phyloP scores from a whole-genome alignment of 495 filamentous ascomycete genomes.

The Penicillium cataractarum region DNA sequence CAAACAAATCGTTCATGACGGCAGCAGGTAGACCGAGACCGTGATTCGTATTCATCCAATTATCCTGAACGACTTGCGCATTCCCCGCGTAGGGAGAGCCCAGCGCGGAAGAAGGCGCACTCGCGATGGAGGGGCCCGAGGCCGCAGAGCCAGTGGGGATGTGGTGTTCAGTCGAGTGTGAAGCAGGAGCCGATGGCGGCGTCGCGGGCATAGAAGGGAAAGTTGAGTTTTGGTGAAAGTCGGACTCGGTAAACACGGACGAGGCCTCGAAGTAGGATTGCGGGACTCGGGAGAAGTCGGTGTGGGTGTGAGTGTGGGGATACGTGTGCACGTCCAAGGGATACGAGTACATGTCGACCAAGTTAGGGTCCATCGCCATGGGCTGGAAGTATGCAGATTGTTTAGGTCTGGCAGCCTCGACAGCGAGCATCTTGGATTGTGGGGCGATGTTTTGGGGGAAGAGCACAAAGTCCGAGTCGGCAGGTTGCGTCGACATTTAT shows the following conservation, averaged over 20 bases:
- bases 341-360: conserved; percentile 41
- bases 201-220: conserved; percentile 44
- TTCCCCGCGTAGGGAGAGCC: conserved; percentile 77
- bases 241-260: conserved; percentile 31
- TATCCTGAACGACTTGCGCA: conserved; percentile 59
- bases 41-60: conserved; percentile 63
- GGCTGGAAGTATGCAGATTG: conserved; percentile 39
- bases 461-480: conserved; percentile 32
- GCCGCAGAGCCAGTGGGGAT: conserved; percentile 69
- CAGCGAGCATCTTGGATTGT: conserved; percentile 40
- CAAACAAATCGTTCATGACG: conserved; percentile 62
- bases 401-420: conserved; percentile 43
- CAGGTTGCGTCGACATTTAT: conserved; percentile 17
- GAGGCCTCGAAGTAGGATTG: conserved; percentile 37
- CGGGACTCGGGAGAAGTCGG: conserved; percentile 29
- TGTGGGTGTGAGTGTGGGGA: conserved; percentile 18
- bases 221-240: conserved; percentile 34
- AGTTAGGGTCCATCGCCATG: conserved; percentile 40
- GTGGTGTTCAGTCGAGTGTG: conserved; percentile 44
- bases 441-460: conserved; percentile 14
- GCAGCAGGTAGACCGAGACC: conserved; percentile 72
- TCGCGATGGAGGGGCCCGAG: conserved; percentile 70
- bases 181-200: conserved; percentile 37
- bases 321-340: conserved; percentile 33
- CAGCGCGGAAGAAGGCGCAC: conserved; percentile 76